Conservation (phyloP, 768 basidiomycete genomes). For the Mycena vulgaris region DNA sequence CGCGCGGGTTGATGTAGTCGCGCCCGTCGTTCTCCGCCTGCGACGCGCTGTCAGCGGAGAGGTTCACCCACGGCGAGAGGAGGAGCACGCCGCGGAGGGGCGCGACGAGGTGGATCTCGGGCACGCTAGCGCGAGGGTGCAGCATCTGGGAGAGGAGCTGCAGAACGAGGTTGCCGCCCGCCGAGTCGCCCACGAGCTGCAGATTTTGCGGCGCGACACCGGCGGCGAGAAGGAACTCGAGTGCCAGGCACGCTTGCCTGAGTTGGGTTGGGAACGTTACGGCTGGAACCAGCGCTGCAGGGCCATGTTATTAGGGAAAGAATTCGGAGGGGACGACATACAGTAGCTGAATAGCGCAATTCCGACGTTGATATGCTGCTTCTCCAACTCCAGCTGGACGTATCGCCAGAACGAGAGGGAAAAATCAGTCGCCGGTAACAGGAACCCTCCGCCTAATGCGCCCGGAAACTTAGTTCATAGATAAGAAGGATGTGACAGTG, state of each 20-base stretch:
- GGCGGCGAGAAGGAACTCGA: slow-evolving; percentile 46
- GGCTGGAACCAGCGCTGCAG: slow-evolving; percentile 45
- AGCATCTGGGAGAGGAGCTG: slow-evolving; percentile 50
- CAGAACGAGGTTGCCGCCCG: slow-evolving; percentile 48
- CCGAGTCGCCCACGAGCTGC: slow-evolving; percentile 52
- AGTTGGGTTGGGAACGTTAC: slow-evolving; percentile 47
- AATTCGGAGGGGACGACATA: not conserved
- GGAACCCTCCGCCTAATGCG: slow-evolving; percentile 50
- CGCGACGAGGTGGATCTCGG: slow-evolving; percentile 34
- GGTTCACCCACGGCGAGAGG: slow-evolving; percentile 54
- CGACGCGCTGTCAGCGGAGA: slow-evolving; percentile 43
- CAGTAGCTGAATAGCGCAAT: slow-evolving; percentile 5
- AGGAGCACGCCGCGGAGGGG: slow-evolving; percentile 43
- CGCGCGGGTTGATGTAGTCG: slow-evolving; percentile 41
- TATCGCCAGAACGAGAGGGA: slow-evolving; percentile 49
- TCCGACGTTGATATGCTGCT: slow-evolving; percentile 38
- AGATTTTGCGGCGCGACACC: slow-evolving; percentile 49
- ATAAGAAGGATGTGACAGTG: not conserved
- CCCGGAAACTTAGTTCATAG: not conserved
- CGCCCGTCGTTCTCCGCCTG: slow-evolving; percentile 40
- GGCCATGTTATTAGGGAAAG: too few species aligned
- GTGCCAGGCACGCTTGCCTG: slow-evolving; percentile 44
- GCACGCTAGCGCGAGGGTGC: slow-evolving; percentile 45
- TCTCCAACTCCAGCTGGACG: slow-evolving; percentile 44
- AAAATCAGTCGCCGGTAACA: slow-evolving; percentile 42